These are phyloP conservation scores for Fusarium torulosum DNA, from an alignment of 2,329 filamentous ascomycete species.

Conservation along the genomic window DNA sequence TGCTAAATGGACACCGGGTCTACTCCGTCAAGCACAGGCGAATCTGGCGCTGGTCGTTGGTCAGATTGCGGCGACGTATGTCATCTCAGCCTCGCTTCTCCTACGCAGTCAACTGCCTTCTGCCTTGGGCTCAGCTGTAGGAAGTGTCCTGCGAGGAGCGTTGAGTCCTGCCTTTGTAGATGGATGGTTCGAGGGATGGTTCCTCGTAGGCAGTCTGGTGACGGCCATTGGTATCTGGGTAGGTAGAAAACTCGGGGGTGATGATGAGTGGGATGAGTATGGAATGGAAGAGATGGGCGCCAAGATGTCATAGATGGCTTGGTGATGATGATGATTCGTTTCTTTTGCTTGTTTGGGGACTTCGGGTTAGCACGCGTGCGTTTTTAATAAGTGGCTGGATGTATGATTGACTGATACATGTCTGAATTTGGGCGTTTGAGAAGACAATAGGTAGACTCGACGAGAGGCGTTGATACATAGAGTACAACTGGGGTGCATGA, in stretches of 20 bases:
- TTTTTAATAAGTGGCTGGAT: constrained; percentile 26
- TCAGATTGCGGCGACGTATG: constrained; percentile 86
- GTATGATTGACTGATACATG: constrained; percentile 22
- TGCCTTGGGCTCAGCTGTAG: constrained; percentile 82
- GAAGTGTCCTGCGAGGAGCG: constrained; percentile 81
- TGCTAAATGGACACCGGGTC: constrained; percentile 76
- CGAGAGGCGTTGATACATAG: constrained; percentile 24
- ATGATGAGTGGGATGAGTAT: constrained; percentile 72
- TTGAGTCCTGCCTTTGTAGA: constrained; percentile 72
- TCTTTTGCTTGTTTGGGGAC: constrained; percentile 5
- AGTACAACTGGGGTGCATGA: constrained; percentile 21
- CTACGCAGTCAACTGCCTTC: constrained; percentile 82
- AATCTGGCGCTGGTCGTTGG: constrained; percentile 84
- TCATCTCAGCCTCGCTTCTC: constrained; percentile 83
- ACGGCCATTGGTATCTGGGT: constrained; percentile 81
- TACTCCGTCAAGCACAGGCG: constrained; percentile 80
- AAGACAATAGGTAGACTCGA: constrained; percentile 2
- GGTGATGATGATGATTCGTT: constrained; percentile 14
- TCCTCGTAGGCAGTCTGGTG: constrained; percentile 74
- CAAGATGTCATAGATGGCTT: constrained; percentile 66
- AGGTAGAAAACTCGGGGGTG: constrained; percentile 70
- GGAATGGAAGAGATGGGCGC: constrained; percentile 77
- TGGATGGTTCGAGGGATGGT: constrained; percentile 90
- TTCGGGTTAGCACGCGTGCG: constrained; percentile 24
- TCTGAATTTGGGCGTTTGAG: constrained; percentile 31